These are phyloP conservation scores for Aspergillus taichungensis DNA, from an alignment of 495 filamentous ascomycete species.

Conservation along the genomic window DNA sequence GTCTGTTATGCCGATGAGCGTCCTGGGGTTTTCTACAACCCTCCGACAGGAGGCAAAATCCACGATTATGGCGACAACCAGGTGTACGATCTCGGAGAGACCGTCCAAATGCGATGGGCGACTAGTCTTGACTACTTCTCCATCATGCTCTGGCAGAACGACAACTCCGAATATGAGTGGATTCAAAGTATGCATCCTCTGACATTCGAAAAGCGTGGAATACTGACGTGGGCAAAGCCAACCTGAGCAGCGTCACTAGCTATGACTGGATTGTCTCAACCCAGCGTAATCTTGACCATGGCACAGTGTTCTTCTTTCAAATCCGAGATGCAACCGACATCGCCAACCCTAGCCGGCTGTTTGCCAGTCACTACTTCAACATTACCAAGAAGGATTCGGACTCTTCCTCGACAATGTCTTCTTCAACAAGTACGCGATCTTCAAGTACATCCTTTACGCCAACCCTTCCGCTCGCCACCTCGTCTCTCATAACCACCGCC, in stretches of 20 bases:
- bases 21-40: background rate
- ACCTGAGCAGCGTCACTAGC: background rate
- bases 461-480: no score
- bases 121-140: background rate
- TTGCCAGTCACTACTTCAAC: no score
- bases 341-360: no score
- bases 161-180: background rate
- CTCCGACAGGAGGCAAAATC: background rate
- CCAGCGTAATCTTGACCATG: background rate
- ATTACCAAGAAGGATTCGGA: no score
- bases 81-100: background rate
- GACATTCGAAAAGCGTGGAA: background rate
- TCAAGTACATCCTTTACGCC: no score
- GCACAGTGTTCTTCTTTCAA: conserved; percentile 1
- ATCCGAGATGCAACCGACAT: background rate
- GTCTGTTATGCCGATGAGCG: background rate
- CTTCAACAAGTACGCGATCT: no score
- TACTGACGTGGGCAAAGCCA: background rate
- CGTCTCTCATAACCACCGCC: no score
- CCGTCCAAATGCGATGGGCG: background rate
- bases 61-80: background rate
- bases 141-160: background rate
- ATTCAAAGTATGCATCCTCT: background rate
- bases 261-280: background rate
- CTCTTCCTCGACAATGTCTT: no score